Base-by-base conservation (phyloP, 176 grass and related monocot genomes). In the Tillandsia leiboldiana region DNA sequence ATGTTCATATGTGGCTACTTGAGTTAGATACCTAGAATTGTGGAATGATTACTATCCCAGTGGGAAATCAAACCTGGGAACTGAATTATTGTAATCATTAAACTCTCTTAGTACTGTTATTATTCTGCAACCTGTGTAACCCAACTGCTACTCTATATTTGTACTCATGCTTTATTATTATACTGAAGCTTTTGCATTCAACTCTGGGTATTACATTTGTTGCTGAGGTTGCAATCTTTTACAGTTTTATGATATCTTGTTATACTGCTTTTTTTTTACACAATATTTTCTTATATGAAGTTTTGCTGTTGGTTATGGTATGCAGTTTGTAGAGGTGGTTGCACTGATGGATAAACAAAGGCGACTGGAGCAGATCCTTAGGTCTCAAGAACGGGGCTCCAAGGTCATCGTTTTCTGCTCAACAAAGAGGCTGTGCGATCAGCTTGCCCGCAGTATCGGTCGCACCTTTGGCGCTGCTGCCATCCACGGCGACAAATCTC, bases 381-480 rank as follows among this genome's bases (percentile, higher is more conserved):
- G 87, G 90, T 72, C 75, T 17, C 77, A 99, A 74, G 94, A 99
- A 87, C 88, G 89, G 69, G 94, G 94, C 12, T 93, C 89, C 51
- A 99, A 86, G 81, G 66, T 99, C 66, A 99, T 99, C 71, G 84
- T 99, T 69, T 99, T 99, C 79, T 99, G 94, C 65, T 78, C 94
- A 51, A 99, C 94, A 33, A 99, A 99, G 72, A 93, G 86, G 71
- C 70, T 90, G 71, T 99, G 94, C 3, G 94, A 99, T 50, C 94
- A 90, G 72, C 77, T 99, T 71, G 84, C 89, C 49, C 90, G 82
- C 33, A 61, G 73, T n/a, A 83, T 99, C 68, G 86, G 86, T 67
- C 86, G 94, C 29, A 79, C 72, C 67, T 99, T 99, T 70, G 87
- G 85, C 74, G 89, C 89, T 72, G 73, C 83, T 80, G 86, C 89